Base-by-base conservation (phyloP, 2,329 filamentous ascomycete genomes). In the Colletotrichum acutatum region DNA sequence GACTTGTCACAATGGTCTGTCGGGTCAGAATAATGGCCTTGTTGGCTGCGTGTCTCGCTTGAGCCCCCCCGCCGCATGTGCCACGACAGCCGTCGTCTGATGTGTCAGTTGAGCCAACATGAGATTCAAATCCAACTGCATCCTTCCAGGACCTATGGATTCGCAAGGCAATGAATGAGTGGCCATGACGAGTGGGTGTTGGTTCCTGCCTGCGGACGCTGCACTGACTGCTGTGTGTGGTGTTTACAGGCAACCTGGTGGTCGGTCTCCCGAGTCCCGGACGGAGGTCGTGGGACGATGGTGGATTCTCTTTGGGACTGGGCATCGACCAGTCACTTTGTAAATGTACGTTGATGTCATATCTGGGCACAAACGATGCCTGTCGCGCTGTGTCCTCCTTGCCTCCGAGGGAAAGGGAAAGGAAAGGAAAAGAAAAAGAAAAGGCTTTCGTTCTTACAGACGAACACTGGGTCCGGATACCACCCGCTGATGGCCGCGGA, bases 1-100 rank as follows among this genome's bases (percentile, higher is more conserved):
- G 62, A 70, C 70, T 62, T 60, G 59, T 69, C 66, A 64, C 53
- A 53, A 69, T 52, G 66, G 66, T 60, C 42, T 70, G 46, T 56
- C 53, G 7, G 11, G 22, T 42, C 34, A 26, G 24, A 14, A 19
- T 9, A 14, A 59, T 54, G 57, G 59, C 22, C 28, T 32, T 46
- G 57, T 54, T 30, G 42, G n/a, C 46, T 28, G 63, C 37, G 46
- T 22, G 54, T n/a, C 57, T 34, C 52, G 32, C 26, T 30, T 42
- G 34, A 32, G 59, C 32, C 59, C 26, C 49, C 32, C 32, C 37
- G 37, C 37, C 49, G 49, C 16, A 14, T 16, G 32, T 60, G 22
- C 32, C 61, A 32, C 30, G 28, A 28, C 64, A 60, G 64, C 24
- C 49, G 66, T 72, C 70, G 70, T 72, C 66, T 26, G 66, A 70